Evolutionary conservation across 2,329 filamentous ascomycete genomes (phyloP), one percentile per base, ranked within the genome.

Genomic region (Neofusicoccum parvum): DNA sequence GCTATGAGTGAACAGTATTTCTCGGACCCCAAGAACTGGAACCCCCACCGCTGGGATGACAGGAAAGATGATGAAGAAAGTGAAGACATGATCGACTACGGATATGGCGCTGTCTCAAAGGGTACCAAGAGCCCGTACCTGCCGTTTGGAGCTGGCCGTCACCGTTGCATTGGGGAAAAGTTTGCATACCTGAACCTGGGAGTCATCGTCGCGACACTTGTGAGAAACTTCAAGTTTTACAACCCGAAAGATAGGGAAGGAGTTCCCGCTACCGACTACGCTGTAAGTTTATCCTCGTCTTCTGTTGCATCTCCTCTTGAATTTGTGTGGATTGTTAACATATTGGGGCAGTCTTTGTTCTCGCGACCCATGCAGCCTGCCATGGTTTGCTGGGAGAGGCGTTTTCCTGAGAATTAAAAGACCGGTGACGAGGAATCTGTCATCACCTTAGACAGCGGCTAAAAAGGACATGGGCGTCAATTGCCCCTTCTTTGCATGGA

Each of bases 121-220:
- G 92, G 92, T 60, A 88, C 91, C 10, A 86, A 86, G 64, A 94
- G 91, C 64, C 92, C 93, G 0, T 97, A 96, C 77, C 86, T 97
- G 60, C 93, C 93, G 1, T 97, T 97, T 75, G 92, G 93, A 63
- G 93, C 92, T 41, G 93, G 93, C 39, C 85, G 93, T 70, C 93
- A 96, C 80, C 86, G 93, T 69, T 96, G 93, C 79, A 96, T 96
- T 73, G 93, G 93, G 69, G 93, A 97, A 83, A 91, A 96, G 72
- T 97, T 96, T 77, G 93, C 93, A 72, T 94, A 94, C 75, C 85
- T 94, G 63, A 92, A 96, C 80, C 83, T 96, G 67, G 89, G 92
- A 74, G 92, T 91, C 62, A 94, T 97, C 70, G 81, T 88, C 11
- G 91, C 89, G 64, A 87, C 87, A 67, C 79, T 92, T 68, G 89